These are phyloP conservation scores for Diaporthe sp. DNA, from an alignment of 2,329 filamentous ascomycete genomes.

Conservation along the genomic window DNA sequence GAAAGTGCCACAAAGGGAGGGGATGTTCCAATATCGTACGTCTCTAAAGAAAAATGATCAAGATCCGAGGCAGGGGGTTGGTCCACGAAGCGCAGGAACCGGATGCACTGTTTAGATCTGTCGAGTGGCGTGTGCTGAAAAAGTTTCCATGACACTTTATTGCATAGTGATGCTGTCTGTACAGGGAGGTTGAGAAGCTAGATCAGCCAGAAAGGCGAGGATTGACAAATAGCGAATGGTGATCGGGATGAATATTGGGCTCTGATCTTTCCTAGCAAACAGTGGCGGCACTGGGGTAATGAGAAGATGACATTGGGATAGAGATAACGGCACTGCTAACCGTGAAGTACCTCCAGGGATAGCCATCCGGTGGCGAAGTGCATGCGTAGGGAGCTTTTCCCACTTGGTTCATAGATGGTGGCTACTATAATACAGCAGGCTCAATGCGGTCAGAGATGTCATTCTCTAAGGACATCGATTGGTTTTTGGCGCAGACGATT, in stretches of 20 bases:
- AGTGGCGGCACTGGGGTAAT: not conserved
- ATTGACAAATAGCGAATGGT: not conserved
- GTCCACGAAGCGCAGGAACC: not conserved
- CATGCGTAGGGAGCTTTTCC: not conserved
- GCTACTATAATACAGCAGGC: not conserved
- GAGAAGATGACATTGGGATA: not conserved
- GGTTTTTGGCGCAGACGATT: not conserved
- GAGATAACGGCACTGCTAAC: not conserved
- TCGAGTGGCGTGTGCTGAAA: not conserved
- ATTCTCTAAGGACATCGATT: not conserved
- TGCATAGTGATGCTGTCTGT: not conserved
- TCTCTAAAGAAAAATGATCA: not conserved
- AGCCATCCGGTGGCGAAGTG: not conserved
- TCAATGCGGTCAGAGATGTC: not conserved
- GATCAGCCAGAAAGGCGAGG: not conserved
- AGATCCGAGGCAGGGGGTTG: not conserved
- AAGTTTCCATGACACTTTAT: not conserved
- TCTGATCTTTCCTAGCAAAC: not conserved
- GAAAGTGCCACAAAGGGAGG: not conserved
- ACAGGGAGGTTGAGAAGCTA: not conserved
- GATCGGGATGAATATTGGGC: not conserved
- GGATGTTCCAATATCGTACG: not conserved
- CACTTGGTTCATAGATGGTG: not conserved
- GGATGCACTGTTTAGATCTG: not conserved
- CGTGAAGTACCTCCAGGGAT: too few relatives aligned